Evolutionary conservation across 106 monocot genomes (phyloP).

Genomic region (Allium sativum): DNA sequence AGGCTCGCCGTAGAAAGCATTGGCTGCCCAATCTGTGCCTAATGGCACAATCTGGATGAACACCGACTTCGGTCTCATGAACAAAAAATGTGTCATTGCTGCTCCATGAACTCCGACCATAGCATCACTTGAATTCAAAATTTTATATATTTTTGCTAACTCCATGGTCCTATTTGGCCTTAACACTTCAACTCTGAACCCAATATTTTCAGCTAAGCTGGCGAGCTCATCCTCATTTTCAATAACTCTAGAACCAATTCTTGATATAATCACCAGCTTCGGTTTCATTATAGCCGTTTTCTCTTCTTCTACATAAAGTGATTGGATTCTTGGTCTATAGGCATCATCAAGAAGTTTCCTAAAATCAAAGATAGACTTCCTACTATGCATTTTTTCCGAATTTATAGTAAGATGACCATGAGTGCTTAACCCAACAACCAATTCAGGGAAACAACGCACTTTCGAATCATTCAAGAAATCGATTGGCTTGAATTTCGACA

Average conservation of each 20-base stretch:
- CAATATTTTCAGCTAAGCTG: slow-evolving; percentile 24
- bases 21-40: slow-evolving; percentile 53
- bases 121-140: slow-evolving; percentile 48
- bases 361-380: slow-evolving; percentile 16
- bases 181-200: slow-evolving; percentile 33
- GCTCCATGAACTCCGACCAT: slow-evolving; percentile 76
- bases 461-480: slow-evolving; percentile 33
- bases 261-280: slow-evolving; percentile 40
- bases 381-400: slow-evolving; percentile 4
- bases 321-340: not conserved
- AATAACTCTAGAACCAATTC: slow-evolving; percentile 47
- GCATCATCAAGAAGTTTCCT: slow-evolving; percentile 1
- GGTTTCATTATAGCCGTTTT: slow-evolving; percentile 13
- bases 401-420: slow-evolving; percentile 45
- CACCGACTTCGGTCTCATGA: slow-evolving; percentile 52
- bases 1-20: slow-evolving; percentile 46
- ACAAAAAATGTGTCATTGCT: slow-evolving; percentile 69
- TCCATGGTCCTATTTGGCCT: slow-evolving; percentile 39
- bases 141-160: slow-evolving; percentile 47
- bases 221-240: slow-evolving; percentile 68
- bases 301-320: not conserved
- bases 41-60: slow-evolving; percentile 69
- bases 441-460: slow-evolving; percentile 46
- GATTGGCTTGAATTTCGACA: slow-evolving; percentile 30
- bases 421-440: slow-evolving; percentile 7